These are phyloP conservation scores for Phytophthora pinifolia DNA, from an alignment of 352 stramenopile species.

Conservation along the genomic window DNA sequence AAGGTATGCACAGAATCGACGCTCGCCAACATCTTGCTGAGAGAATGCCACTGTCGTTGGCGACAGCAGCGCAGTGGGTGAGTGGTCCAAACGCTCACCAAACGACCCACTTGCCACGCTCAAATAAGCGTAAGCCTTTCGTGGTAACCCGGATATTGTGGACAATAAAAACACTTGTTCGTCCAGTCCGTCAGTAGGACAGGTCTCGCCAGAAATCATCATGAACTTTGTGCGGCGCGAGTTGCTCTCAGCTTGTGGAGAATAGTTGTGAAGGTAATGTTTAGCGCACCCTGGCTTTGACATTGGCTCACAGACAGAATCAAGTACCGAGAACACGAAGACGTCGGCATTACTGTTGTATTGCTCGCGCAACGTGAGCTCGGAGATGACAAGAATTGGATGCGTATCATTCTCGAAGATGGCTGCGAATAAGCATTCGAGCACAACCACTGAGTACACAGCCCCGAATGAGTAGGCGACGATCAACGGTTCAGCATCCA, in stretches of 20 bases:
- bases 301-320: slow-evolving; percentile 7
- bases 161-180: slow-evolving; percentile 37
- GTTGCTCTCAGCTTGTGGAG: not conserved
- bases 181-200: slow-evolving; percentile 23
- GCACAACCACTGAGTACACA: slow-evolving; percentile 7
- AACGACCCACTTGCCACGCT: slow-evolving; percentile 47
- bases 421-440: slow-evolving; percentile 37
- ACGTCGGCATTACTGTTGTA: slow-evolving; percentile 31
- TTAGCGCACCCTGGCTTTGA: slow-evolving; percentile 1
- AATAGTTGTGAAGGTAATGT: slow-evolving; percentile 9
- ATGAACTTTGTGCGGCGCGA: slow-evolving; percentile 11
- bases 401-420: slow-evolving; percentile 22
- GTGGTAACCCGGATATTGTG: slow-evolving; percentile 16
- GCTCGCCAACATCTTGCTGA: not conserved
- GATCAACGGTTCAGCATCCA: slow-evolving; percentile 11
- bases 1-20: slow-evolving; percentile 53
- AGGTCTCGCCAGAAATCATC: slow-evolving; percentile 38
- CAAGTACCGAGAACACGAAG: slow-evolving; percentile 41
- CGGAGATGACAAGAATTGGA: slow-evolving; percentile 35
- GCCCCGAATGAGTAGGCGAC: slow-evolving; percentile 22
- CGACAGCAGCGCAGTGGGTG: slow-evolving; percentile 30
- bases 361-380: slow-evolving; percentile 9
- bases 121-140: slow-evolving; percentile 24
- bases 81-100: slow-evolving; percentile 29
- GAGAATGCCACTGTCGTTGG: not conserved